Base-by-base conservation (phyloP, 495 filamentous ascomycete genomes). In the Pseudevernia furfuracea region DNA sequence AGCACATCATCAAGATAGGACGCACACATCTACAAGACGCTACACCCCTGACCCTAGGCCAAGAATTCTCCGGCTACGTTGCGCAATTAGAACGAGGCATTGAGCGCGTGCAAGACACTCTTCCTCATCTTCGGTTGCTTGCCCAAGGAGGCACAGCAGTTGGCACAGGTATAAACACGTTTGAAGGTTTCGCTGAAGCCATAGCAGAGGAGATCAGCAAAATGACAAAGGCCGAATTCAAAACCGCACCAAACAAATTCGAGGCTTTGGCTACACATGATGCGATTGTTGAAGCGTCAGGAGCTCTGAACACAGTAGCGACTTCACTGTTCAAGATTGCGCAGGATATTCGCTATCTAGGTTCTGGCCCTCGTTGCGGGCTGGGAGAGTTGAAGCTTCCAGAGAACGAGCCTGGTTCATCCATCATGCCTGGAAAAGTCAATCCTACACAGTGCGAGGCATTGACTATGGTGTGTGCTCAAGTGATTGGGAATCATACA, bases 381-480 rank as follows among this genome's bases (percentile, higher is more conserved):
- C 86, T 97, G 15, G 93, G 91, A 61, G 94, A 98, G 79, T 84
- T 98, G 56, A 82, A 80, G 66, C 85, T 98, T 34, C 94, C 94
- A 44, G 94, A 98, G 81, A 98, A 98, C 78, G 94, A 98, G 82
- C 94, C 94, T 23, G 94, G 94, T 57, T 89, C 85, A 70, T 94
- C 89, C 62, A 97, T 98, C 80, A 98, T 98, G 94, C 94, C 94
- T 37, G 94, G 94, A 70, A 98, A 98, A 82, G 94, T 98, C 71
- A 98, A 98, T 82, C 94, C 94, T 41, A 98, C 94, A 34, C 94
- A 98, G 79, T 96, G 91, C 78, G 94, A 98, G 82, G 89, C 92
- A 44, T 79, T 98, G 75, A 98, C 94, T 66, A 98, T 98, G 94
- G 77, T 98, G 62, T 97, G 92, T 80, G 84, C 91, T 4, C 94